Evolutionary conservation across 1,139 yeast genomes (phyloP), one percentile per base, ranked within the genome.

Genomic region (Candida glucosophila): DNA sequence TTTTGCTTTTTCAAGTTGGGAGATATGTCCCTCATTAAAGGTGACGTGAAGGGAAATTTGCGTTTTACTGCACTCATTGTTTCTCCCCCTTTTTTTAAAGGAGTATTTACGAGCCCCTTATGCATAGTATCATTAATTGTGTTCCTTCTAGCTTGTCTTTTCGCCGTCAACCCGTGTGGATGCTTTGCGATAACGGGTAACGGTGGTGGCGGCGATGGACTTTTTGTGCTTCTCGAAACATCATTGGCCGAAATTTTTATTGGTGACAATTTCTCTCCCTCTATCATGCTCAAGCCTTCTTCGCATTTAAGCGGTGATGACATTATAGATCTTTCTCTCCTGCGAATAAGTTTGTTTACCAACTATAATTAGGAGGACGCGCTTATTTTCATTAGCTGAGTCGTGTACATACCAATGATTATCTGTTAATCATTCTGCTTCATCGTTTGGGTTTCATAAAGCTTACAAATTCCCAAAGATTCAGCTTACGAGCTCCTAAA

Each of bases 141-240:
- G 23, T 50, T 52, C 29, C 56, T 40, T 29, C 58, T 37, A 10
- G 44, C 46, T 6, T 39, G 48, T 22, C 47, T 48, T 22, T 62
- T 60, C 13, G 67, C 61, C 2, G 55, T 41, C 20, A 69, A 43
- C 0, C 75, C 76, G 36, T 69, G 76, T 2, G 73, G 69, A 29
- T 66, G 67, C 31, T 52, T 57, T 13, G 40, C 43, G 26, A 49
- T 28, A 6, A 30, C 20, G n/a, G n/a, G n/a, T n/a, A n/a, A n/a
- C n/a, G n/a, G n/a, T 6, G 30, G 35, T 5, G 36, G 33, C 14
- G 35, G 27, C 22, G 10, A 17, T 25, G 22, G 31, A 26, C 21
- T 27, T 25, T 18, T 26, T 10, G 22, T 22, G 18, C 26, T 19
- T 18, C 20, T 25, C 22, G 18, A 15, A 15, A 26, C 22, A 6